phyloP scores from a whole-genome alignment of 768 basidiomycete genomes.

The Auriscalpium orientale region DNA sequence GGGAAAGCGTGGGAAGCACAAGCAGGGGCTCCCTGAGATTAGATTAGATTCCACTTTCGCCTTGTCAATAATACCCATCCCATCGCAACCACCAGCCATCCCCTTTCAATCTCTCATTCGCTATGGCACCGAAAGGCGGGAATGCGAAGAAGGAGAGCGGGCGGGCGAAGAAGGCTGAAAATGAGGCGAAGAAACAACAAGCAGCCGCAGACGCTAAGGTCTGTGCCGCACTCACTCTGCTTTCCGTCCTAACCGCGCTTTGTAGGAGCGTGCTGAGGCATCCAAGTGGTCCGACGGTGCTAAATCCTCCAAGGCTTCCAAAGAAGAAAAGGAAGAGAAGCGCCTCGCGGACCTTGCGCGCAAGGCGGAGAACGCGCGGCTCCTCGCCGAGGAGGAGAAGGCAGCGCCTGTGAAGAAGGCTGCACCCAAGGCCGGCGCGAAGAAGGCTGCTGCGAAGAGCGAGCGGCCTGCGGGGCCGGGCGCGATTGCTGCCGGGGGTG shows the following conservation, averaged over 20 bases:
- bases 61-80: no score
- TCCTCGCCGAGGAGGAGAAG: constrained; percentile 87
- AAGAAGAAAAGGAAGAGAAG: constrained; percentile 75
- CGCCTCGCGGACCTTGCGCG: constrained; percentile 73
- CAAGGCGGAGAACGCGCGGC: constrained; percentile 78
- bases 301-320: constrained; percentile 55
- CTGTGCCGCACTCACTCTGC: constrained; percentile 5
- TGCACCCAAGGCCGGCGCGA: constrained; percentile 55
- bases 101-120: neutral
- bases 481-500: constrained; percentile 72
- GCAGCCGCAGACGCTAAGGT: constrained; percentile 56
- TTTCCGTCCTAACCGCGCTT: neutral
- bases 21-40: no score
- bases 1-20: no score
- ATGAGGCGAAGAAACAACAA: constrained; percentile 74
- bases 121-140: constrained; percentile 69
- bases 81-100: neutral
- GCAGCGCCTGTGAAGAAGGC: constrained; percentile 42
- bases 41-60: no score
- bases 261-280: constrained; percentile 68
- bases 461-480: constrained; percentile 71
- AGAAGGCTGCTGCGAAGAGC: constrained; percentile 44
- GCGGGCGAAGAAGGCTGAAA: constrained; percentile 86
- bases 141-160: constrained; percentile 93
- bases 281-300: constrained; percentile 58